A percentile compares a stretch with the other conserved stretches of the same genome.
Conservation (phyloP, 768 basidiomycete species). For the Tephrocybe sp. region DNA sequence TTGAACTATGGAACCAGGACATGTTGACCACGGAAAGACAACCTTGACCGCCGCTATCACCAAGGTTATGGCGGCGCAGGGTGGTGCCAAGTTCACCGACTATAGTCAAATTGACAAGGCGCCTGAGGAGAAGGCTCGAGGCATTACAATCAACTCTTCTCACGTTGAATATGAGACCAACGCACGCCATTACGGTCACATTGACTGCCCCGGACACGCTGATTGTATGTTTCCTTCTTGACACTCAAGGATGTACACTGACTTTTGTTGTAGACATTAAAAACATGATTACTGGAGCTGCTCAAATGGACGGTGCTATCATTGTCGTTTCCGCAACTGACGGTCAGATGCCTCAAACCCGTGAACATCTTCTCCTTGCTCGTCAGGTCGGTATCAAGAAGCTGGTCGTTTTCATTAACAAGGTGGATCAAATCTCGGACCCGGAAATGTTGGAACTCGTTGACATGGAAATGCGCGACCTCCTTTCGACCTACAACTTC, state of each 20-base stretch:
- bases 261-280: conserved; percentile 64
- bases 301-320: conserved; percentile 96
- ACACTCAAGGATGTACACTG: conserved; percentile 11
- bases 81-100: conserved; percentile 87
- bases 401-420: conserved; percentile 99
- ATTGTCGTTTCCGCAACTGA: conserved; percentile 98
- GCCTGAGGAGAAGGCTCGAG: conserved; percentile 98
- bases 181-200: conserved; percentile 91
- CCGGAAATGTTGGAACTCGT: conserved; percentile 98
- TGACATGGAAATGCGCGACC: conserved; percentile 99
- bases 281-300: conserved; percentile 99
- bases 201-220: conserved; percentile 96
- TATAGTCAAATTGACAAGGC: conserved; percentile 99
- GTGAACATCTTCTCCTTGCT: conserved; percentile 95
- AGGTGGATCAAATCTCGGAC: conserved; percentile 95
- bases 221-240: conserved; percentile 60
- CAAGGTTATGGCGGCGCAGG: conserved; percentile 78
- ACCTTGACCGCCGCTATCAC: conserved; percentile 96
- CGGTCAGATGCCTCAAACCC: conserved; percentile 99
- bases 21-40: conserved; percentile 98
- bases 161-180: conserved; percentile 98
- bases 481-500: conserved; percentile 87
- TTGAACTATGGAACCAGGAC: conserved; percentile 45
- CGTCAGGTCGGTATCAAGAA: conserved; percentile 98
- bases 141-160: conserved; percentile 98